These are phyloP conservation scores for Microthlaspi erraticum DNA, from an alignment of 345 rosid species.

Conservation along the genomic window DNA sequence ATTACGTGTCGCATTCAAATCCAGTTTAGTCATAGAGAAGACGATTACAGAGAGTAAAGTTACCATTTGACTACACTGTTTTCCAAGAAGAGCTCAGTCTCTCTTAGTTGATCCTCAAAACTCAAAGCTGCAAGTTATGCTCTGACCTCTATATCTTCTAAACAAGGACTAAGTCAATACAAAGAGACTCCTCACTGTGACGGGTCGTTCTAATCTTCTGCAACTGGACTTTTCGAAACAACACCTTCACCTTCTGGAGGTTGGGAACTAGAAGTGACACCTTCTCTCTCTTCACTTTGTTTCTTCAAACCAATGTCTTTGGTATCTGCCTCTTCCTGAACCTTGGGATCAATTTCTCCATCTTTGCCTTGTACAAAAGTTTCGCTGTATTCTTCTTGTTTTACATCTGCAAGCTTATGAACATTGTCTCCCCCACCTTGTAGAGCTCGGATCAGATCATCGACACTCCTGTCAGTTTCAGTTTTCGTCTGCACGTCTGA, in stretches of 20 bases:
- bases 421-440: constrained; percentile 35
- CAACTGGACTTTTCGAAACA: constrained; percentile 23
- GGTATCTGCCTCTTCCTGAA: constrained; percentile 16
- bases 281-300: constrained; percentile 18
- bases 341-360: constrained; percentile 20
- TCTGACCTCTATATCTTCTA: constrained; percentile 13
- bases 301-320: background rate
- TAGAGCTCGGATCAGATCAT: constrained; percentile 43
- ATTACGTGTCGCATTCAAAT: too few relatives aligned
- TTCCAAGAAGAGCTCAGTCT: background rate
- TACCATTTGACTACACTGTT: background rate
- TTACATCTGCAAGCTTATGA: constrained; percentile 32
- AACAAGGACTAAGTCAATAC: background rate
- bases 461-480: constrained; percentile 39
- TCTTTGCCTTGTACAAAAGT: background rate
- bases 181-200: constrained; percentile 9
- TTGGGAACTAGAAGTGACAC: constrained; percentile 9
- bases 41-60: background rate
- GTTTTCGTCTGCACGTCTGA: constrained; percentile 24
- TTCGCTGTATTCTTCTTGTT: constrained; percentile 23
- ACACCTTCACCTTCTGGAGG: constrained; percentile 22
- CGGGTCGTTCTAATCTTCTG: constrained; percentile 10
- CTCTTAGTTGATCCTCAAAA: constrained; percentile 4
- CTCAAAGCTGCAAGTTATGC: constrained; percentile 16
- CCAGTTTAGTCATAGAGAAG: too few relatives aligned